Evolutionary conservation across 306 rosid genomes (phyloP).

Genomic region (Canavalia ensiformis): DNA sequence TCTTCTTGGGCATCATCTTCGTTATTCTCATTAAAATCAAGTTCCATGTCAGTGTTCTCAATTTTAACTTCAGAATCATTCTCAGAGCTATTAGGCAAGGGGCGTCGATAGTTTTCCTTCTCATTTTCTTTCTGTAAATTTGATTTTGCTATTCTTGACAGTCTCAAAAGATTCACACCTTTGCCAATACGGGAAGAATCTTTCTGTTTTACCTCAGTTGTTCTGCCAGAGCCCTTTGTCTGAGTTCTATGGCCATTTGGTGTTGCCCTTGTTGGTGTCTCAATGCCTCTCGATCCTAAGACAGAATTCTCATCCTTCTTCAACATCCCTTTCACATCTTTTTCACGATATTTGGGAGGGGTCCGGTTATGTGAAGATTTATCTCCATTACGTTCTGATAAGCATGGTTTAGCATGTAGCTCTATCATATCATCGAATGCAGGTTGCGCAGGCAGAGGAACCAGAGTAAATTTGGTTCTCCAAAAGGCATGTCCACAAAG

Average conservation of each 20-base stretch:
- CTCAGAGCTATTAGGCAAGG: conserved; percentile 67
- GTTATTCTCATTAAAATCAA: conserved; percentile 86
- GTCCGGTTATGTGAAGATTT: conserved; percentile 74
- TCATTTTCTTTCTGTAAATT: conserved; percentile 94
- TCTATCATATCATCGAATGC: conserved; percentile 87
- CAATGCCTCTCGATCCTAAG: conserved; percentile 65
- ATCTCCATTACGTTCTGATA: conserved; percentile 86
- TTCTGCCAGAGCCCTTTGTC: conserved; percentile 76
- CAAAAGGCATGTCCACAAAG: conserved; percentile 95
- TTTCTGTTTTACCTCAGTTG: conserved; percentile 71
- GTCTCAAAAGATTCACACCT: conserved; percentile 85
- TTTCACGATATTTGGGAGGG: conserved; percentile 86
- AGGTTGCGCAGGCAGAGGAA: conserved; percentile 88
- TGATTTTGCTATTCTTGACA: conserved; percentile 90
- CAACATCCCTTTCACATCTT: conserved; percentile 66
- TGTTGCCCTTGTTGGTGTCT: conserved; percentile 79
- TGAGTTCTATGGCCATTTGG: conserved; percentile 75
- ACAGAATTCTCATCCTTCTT: conserved; percentile 82
- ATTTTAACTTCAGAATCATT: conserved; percentile 93
- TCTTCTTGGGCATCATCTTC: conserved; percentile 91
- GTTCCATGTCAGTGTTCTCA: conserved; percentile 98
- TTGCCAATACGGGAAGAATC: conserved; percentile 64
- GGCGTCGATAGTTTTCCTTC: conserved; percentile 96
- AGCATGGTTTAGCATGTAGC: conserved; percentile 70
- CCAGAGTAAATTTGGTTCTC: conserved; percentile 69